Percentiles rank a stretch among this genome's conserved stretches.
Conservation (phyloP, 2,329 filamentous ascomycete genomes). For the Neonectria hederae region DNA sequence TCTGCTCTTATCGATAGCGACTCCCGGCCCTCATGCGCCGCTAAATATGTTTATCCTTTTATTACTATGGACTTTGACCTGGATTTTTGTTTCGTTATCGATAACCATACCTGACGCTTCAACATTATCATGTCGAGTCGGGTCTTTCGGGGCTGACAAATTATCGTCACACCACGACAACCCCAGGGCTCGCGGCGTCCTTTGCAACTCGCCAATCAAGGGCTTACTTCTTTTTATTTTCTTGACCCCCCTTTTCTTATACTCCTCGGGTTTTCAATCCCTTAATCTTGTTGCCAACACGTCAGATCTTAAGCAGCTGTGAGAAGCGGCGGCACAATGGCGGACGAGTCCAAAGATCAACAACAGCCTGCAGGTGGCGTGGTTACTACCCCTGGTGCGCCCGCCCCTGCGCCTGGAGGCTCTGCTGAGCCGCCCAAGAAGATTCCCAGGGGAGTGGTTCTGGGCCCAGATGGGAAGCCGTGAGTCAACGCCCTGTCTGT, state of each 20-base stretch:
- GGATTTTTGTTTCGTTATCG: slow-evolving; percentile 11
- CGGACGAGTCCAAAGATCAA: slow-evolving; percentile 41
- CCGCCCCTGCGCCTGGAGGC: slow-evolving; percentile 33
- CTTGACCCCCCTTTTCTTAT: slow-evolving; percentile 12
- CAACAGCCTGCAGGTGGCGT: slow-evolving; percentile 33
- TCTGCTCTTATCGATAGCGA: slow-evolving; percentile 15
- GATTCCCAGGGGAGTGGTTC: slow-evolving; percentile 75
- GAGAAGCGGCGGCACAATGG: slow-evolving; percentile 34
- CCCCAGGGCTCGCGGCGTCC: slow-evolving; percentile 8
- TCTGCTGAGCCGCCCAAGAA: slow-evolving; percentile 56
- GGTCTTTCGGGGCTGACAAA: slow-evolving; percentile 35
- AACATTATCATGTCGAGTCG: neutral
- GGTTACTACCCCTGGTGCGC: slow-evolving; percentile 33
- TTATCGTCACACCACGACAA: slow-evolving; percentile 34
- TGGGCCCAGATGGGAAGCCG: slow-evolving; percentile 87
- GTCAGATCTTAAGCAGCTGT: slow-evolving; percentile 24
- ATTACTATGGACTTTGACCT: neutral
- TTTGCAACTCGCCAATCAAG: slow-evolving; percentile 2
- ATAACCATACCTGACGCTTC: slow-evolving; percentile 7
- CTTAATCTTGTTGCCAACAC: slow-evolving; percentile 20
- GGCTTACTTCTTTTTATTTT: slow-evolving; percentile 10
- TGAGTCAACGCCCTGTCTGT: slow-evolving; percentile 55
- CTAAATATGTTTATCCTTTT: neutral
- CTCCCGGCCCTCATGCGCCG: neutral
- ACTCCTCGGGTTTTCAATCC: slow-evolving; percentile 9